A percentile compares a stretch with the other conserved stretches of the same genome.
phyloP scores from a whole-genome alignment of 176 grass and related monocot species.

The Paspalum notatum region DNA sequence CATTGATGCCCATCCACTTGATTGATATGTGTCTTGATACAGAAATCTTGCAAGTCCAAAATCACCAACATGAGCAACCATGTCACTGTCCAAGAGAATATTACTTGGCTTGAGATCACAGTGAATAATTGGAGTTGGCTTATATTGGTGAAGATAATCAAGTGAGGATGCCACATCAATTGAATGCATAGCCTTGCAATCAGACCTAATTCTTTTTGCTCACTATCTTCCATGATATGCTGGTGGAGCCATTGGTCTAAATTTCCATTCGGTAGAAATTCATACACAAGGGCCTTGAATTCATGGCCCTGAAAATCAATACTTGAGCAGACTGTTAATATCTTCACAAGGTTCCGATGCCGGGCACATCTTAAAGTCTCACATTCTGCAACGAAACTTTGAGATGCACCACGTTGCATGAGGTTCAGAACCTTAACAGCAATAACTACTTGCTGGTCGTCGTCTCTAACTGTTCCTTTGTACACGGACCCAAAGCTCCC shows the following conservation, averaged over 20 bases:
- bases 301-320: neutral
- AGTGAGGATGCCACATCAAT: constrained; percentile 17
- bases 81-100: neutral
- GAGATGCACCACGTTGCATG: constrained; percentile 5
- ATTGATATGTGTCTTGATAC: neutral
- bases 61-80: constrained; percentile 38
- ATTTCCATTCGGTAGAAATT: constrained; percentile 24
- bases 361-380: constrained; percentile 21
- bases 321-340: constrained; percentile 24
- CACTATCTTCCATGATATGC: neutral
- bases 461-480: neutral
- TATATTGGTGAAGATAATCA: constrained; percentile 25
- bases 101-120: constrained; percentile 34
- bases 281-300: constrained; percentile 29
- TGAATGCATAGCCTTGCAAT: neutral
- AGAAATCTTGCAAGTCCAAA: constrained; percentile 29
- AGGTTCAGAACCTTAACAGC: constrained; percentile 34
- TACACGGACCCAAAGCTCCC: constrained; percentile 19
- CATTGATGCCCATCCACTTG: constrained; percentile 17
- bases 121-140: neutral
- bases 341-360: constrained; percentile 29
- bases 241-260: constrained; percentile 20
- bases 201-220: neutral
- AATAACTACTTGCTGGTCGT: neutral
- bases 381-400: constrained; percentile 31